A percentile compares a stretch with the other conserved stretches of the same genome.
Conservation (phyloP, 495 filamentous ascomycete species). For the Neurospora sp. region DNA sequence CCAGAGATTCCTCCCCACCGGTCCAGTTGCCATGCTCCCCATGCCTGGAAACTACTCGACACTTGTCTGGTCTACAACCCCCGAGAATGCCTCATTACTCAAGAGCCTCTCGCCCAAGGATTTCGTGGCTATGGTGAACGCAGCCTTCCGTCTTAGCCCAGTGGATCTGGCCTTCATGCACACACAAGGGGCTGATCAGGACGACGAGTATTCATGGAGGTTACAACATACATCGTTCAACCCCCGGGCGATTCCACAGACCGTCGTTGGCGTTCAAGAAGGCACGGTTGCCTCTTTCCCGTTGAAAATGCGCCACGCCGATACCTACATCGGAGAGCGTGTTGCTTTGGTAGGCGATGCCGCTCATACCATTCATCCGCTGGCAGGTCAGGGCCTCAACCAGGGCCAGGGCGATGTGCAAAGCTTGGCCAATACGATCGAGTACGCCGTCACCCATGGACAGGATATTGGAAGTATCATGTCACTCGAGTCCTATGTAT, state of each 20-base stretch:
- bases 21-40: conserved; percentile 83
- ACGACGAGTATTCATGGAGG: conserved; percentile 74
- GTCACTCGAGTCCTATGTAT: conserved; percentile 67
- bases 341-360: conserved; percentile 88
- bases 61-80: conserved; percentile 88
- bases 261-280: conserved; percentile 58
- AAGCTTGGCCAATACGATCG: conserved; percentile 59
- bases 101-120: conserved; percentile 61
- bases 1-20: conserved; percentile 88
- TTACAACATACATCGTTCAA: conserved; percentile 53
- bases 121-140: conserved; percentile 83
- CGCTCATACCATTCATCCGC: conserved; percentile 87
- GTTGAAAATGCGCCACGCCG: conserved; percentile 78
- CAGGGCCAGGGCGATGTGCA: conserved; percentile 83
- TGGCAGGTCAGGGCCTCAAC: conserved; percentile 92
- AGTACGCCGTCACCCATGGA: conserved; percentile 63
- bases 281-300: conserved; percentile 85
- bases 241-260: conserved; percentile 31
- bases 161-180: conserved; percentile 77
- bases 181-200: conserved; percentile 47
- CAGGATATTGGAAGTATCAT: conserved; percentile 70
- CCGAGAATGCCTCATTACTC: conserved; percentile 63
- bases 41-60: conserved; percentile 72
- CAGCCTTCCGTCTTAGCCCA: conserved; percentile 73
- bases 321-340: conserved; percentile 81